These are phyloP conservation scores for Diaporthe amygdali DNA, from an alignment of 2,329 filamentous ascomycete species.

Conservation along the genomic window DNA sequence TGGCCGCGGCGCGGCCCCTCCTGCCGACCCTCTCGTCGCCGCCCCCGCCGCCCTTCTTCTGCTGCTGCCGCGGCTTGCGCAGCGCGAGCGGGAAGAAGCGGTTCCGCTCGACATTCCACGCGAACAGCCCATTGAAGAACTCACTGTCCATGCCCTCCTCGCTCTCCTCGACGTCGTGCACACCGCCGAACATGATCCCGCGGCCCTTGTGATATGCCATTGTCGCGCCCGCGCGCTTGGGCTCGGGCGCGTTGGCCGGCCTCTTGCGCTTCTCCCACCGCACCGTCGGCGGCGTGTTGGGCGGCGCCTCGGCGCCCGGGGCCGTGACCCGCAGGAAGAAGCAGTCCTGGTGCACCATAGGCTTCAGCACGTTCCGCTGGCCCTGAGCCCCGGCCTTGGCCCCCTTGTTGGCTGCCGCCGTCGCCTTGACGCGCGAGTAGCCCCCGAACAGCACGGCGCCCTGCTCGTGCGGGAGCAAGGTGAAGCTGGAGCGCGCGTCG, in stretches of 20 bases:
- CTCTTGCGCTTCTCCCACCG: conserved; percentile 94
- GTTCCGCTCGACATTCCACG: conserved; percentile 96
- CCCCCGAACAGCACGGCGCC: conserved; percentile 92
- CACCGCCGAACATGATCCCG: conserved; percentile 91
- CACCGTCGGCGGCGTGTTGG: conserved; percentile 71
- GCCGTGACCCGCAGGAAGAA: conserved; percentile 87
- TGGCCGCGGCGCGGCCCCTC: conserved; percentile 81
- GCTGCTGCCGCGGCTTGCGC: conserved; percentile 72
- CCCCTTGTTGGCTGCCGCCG: conserved; percentile 65
- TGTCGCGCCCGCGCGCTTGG: conserved; percentile 83
- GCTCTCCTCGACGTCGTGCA: conserved; percentile 88
- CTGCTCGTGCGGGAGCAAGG: conserved; percentile 85
- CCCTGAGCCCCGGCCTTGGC: conserved; percentile 65
- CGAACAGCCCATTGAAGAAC: conserved; percentile 91
- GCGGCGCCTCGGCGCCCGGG: conserved; percentile 69
- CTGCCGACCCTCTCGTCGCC: conserved; percentile 62
- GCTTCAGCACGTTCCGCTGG: conserved; percentile 78
- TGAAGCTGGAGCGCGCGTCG: conserved; percentile 90
- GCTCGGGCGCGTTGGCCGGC: conserved; percentile 86
- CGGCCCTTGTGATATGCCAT: conserved; percentile 95
- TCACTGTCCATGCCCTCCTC: conserved; percentile 97
- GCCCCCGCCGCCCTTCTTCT: conserved; percentile 54
- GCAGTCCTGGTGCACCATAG: conserved; percentile 91
- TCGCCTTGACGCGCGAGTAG: conserved; percentile 87
- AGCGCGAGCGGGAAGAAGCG: conserved; percentile 87